Percentiles rank a stretch among this genome's conserved stretches.
Evolutionary conservation across 139 green algal species (phyloP).

Genomic region (Nannochloris sp.): DNA sequence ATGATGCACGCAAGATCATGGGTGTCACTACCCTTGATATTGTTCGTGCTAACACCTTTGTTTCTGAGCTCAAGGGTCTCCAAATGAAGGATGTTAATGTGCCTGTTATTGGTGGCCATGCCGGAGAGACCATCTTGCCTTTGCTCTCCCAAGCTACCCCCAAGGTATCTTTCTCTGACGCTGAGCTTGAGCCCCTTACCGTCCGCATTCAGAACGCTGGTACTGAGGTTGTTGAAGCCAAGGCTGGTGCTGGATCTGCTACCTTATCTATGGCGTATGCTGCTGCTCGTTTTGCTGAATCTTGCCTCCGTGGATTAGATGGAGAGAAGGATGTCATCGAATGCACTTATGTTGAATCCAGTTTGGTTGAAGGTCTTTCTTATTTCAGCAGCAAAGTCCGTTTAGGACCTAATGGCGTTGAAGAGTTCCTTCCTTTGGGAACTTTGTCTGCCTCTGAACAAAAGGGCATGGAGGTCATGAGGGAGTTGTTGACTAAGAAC

Average conservation of each 20-base stretch:
- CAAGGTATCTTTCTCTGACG: conserved; percentile 66
- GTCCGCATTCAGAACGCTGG: conserved; percentile 78
- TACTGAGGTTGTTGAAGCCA: conserved; percentile 87
- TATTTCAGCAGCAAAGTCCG: conserved; percentile 69
- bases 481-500: conserved; percentile 57
- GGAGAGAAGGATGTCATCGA: conserved; percentile 64
- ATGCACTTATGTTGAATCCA: conserved; percentile 62
- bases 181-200: conserved; percentile 77
- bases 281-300: conserved; percentile 74
- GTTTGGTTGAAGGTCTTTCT: conserved; percentile 34
- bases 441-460: conserved; percentile 50
- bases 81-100: conserved; percentile 77
- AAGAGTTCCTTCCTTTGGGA: conserved; percentile 69
- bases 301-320: conserved; percentile 61
- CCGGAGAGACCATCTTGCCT: conserved; percentile 95
- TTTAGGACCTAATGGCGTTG: conserved; percentile 69
- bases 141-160: conserved; percentile 90
- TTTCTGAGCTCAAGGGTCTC: conserved; percentile 54
- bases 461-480: conserved; percentile 31
- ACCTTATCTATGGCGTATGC: conserved; percentile 90
- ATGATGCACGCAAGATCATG: conserved; percentile 52
- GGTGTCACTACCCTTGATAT: conserved; percentile 84
- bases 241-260: conserved; percentile 71
- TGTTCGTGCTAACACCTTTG: conserved; percentile 70
- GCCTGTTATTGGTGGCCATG: conserved; percentile 94